phyloP scores from a whole-genome alignment of 2,329 filamentous ascomycete species.

The Monosporascus sp. region DNA sequence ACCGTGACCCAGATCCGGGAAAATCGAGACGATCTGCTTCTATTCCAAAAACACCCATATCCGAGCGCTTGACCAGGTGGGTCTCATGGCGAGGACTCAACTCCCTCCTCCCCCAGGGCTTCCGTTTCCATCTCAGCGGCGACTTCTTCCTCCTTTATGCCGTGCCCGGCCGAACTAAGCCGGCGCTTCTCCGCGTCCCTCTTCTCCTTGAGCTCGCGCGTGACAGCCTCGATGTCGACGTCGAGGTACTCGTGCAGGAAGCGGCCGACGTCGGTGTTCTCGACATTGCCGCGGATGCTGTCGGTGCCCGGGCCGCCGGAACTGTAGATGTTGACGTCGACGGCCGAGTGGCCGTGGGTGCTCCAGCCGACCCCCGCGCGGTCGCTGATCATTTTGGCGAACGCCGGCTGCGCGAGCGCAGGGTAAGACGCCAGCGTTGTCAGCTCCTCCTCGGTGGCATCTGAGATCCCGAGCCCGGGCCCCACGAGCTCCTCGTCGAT shows the following conservation, averaged over 20 bases:
- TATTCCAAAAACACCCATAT: too few relatives aligned
- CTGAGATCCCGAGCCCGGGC: slow-evolving; percentile 68
- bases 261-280: slow-evolving; percentile 87
- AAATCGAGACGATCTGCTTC: too few relatives aligned
- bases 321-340: slow-evolving; percentile 95
- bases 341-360: slow-evolving; percentile 87
- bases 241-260: slow-evolving; percentile 77
- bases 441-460: slow-evolving; percentile 70
- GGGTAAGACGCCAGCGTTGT: slow-evolving; percentile 56
- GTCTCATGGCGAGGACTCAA: neutral
- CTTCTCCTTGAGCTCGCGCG: slow-evolving; percentile 65
- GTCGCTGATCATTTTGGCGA: slow-evolving; percentile 82
- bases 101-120: neutral
- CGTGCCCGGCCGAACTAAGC: slow-evolving; percentile 4
- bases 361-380: slow-evolving; percentile 90
- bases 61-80: too few relatives aligned
- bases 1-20: too few relatives aligned
- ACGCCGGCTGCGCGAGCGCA: slow-evolving; percentile 48
- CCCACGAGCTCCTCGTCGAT: slow-evolving; percentile 64
- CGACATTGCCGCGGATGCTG: slow-evolving; percentile 75
- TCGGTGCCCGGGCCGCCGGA: slow-evolving; percentile 62
- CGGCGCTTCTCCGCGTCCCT: slow-evolving; percentile 19
- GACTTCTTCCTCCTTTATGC: slow-evolving; percentile 1
- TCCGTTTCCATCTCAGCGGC: neutral
- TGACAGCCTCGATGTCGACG: slow-evolving; percentile 75